These are phyloP conservation scores for Diplodia scrobiculata DNA, from an alignment of 2,329 filamentous ascomycete genomes.

Conservation along the genomic window DNA sequence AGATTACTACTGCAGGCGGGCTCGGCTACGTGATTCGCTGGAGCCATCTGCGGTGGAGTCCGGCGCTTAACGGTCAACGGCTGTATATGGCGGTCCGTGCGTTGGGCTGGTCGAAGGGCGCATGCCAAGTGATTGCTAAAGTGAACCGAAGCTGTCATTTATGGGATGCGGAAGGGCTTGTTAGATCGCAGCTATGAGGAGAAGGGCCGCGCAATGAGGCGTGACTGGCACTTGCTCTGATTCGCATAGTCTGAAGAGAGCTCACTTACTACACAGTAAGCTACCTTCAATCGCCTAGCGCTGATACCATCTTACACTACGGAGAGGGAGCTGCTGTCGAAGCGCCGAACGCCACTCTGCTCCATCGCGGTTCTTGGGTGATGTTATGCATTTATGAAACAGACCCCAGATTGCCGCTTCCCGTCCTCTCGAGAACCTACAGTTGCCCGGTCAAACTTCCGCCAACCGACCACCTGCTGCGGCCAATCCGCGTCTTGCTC, in stretches of 20 bases:
- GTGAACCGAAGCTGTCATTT: neutral
- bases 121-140: slow-evolving; percentile 2
- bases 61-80: slow-evolving; percentile 15
- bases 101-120: neutral
- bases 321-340: slow-evolving; percentile 1
- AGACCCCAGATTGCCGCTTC: slow-evolving; percentile 15
- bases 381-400: slow-evolving; percentile 24
- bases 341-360: slow-evolving; percentile 19
- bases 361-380: neutral
- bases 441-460: slow-evolving; percentile 43
- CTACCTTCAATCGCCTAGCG: neutral
- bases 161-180: neutral
- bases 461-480: slow-evolving; percentile 43
- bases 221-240: neutral
- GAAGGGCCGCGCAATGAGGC: slow-evolving; percentile 7
- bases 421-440: slow-evolving; percentile 29
- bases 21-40: slow-evolving; percentile 12
- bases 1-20: slow-evolving; percentile 10
- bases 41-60: neutral
- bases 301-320: slow-evolving; percentile 15
- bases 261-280: slow-evolving; percentile 13
- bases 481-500: slow-evolving; percentile 36
- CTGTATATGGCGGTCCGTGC: slow-evolving; percentile 14
- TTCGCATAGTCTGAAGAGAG: slow-evolving; percentile 6
- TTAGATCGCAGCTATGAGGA: neutral